Evolutionary conservation across 164 flowering plant species (phyloP), one percentile per base, ranked within the genome.

Genomic region (Piper betle): DNA sequence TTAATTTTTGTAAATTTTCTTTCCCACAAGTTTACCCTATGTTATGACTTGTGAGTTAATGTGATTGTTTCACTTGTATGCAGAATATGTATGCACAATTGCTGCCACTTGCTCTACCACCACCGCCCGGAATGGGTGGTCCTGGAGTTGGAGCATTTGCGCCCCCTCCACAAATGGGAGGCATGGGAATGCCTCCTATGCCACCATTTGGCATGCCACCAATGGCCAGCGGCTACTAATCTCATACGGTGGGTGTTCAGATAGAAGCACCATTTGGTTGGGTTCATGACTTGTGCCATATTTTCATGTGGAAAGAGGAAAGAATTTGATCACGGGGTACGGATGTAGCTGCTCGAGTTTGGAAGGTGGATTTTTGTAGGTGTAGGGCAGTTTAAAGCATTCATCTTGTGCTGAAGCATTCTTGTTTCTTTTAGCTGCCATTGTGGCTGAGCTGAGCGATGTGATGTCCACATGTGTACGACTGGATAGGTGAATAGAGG

Each of bases 1-100:
- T 53, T 66, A 17, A 7, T 12, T 25, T 25, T 25, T 25, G 33
- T 25, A 25, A 25, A 25, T 25, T 25, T 25, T 25, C 33, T 25
- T 25, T 25, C 33, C 33, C 33, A 25, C 33, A 25, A 25, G 33
- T 25, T 0, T 25, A 25, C 33, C 33, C 33, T 25, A 25, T 25
- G 33, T 25, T 25, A 25, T 25, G 33, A 25, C 33, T 25, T 25
- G 33, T 25, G 33, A 25, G 33, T 25, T 25, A 25, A 2, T 2
- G 33, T 25, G 33, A 25, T 53, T 9, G 41, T 16, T 16, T 4
- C n/a, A 38, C 18, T 39, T 46, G 19, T 6, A 10, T 79, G 78
- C 89, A 91, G 98, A 91, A 88, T 78, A 88, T 91, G 98, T 87
- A 91, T 68, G 98, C 98, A 13, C 98, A 88, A 69, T 70, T 91